phyloP scores from a whole-genome alignment of 352 stramenopile species.

The Phytophthora aleatoria region DNA sequence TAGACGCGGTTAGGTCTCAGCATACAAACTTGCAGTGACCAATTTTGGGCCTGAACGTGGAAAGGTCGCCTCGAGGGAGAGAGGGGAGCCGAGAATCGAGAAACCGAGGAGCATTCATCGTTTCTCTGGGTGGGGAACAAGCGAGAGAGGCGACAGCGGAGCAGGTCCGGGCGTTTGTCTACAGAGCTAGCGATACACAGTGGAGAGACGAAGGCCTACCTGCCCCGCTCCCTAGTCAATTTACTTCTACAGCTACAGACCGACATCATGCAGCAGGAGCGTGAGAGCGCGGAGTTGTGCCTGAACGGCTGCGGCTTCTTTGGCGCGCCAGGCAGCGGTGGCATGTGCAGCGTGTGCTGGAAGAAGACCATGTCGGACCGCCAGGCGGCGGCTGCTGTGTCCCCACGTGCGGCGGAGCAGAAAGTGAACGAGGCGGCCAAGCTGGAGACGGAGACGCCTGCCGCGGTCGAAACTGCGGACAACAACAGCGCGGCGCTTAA shows the following conservation, averaged over 20 bases:
- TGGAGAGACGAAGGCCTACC: not conserved
- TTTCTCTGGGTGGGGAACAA: conserved; percentile 64
- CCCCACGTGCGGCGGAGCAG: conserved; percentile 22
- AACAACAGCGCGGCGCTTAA: conserved; percentile 14
- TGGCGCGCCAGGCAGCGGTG: conserved; percentile 63
- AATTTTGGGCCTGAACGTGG: conserved; percentile 14
- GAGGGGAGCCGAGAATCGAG: conserved; percentile 22
- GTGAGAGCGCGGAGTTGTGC: conserved; percentile 75
- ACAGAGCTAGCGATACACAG: conserved; percentile 8
- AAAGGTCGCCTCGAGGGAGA: conserved; percentile 27
- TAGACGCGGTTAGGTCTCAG: conserved; percentile 4
- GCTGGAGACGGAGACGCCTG: conserved; percentile 7
- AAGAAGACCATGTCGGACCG: conserved; percentile 86
- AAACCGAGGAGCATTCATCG: conserved; percentile 49
- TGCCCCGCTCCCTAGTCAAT: not conserved
- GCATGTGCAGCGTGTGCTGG: conserved; percentile 88
- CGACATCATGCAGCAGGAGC: conserved; percentile 77
- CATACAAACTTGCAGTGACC: conserved; percentile 6
- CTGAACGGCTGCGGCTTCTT: conserved; percentile 84
- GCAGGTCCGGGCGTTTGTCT: conserved; percentile 7
- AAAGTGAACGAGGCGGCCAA: conserved; percentile 29
- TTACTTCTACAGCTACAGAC: conserved; percentile 7
- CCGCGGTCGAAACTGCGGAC: conserved; percentile 9
- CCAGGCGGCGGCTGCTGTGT: conserved; percentile 42
- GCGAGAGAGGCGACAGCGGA: conserved; percentile 17